These are phyloP conservation scores for Chaetomium fimeti DNA, from an alignment of 495 filamentous ascomycete genomes.

Conservation along the genomic window DNA sequence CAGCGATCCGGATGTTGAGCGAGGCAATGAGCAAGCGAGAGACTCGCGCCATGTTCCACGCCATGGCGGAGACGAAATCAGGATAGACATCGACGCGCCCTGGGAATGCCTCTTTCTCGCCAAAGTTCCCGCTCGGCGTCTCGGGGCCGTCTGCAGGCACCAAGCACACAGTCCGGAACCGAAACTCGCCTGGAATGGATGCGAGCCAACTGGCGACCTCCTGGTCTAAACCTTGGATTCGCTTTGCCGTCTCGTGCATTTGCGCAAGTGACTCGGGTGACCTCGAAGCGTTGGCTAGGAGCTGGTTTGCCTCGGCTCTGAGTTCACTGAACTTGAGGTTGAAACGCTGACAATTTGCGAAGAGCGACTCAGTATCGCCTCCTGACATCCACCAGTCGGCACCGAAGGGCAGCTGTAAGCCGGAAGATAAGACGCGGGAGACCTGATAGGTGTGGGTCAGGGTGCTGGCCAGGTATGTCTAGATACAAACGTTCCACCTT, in stretches of 20 bases:
- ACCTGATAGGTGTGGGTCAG: conserved; percentile 31
- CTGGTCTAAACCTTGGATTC: conserved; percentile 40
- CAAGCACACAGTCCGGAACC: conserved; percentile 46
- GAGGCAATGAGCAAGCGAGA: conserved; percentile 46
- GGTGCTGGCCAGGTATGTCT: no score
- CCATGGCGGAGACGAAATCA: conserved; percentile 48
- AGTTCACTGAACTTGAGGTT: conserved; percentile 46
- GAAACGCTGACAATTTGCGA: conserved; percentile 40
- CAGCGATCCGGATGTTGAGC: conserved; percentile 46
- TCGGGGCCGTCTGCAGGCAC: conserved; percentile 43
- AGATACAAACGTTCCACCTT: no score
- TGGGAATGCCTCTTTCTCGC: conserved; percentile 48
- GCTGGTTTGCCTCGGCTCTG: conserved; percentile 39
- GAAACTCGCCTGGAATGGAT: conserved; percentile 39
- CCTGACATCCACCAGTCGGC: conserved; percentile 52
- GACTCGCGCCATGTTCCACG: conserved; percentile 47
- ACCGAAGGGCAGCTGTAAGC: conserved; percentile 41
- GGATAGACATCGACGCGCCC: conserved; percentile 53
- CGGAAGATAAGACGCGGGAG: conserved; percentile 45
- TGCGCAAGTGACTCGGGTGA: conserved; percentile 38
- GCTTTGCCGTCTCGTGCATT: conserved; percentile 39
- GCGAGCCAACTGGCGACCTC: conserved; percentile 46
- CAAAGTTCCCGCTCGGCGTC: conserved; percentile 33
- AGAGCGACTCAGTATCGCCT: conserved; percentile 37
- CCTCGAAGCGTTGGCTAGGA: conserved; percentile 36